Percentiles rank a stretch among this genome's conserved stretches.
phyloP scores from a whole-genome alignment of 768 basidiomycete species.

The Pleurotus tuoliensis region DNA sequence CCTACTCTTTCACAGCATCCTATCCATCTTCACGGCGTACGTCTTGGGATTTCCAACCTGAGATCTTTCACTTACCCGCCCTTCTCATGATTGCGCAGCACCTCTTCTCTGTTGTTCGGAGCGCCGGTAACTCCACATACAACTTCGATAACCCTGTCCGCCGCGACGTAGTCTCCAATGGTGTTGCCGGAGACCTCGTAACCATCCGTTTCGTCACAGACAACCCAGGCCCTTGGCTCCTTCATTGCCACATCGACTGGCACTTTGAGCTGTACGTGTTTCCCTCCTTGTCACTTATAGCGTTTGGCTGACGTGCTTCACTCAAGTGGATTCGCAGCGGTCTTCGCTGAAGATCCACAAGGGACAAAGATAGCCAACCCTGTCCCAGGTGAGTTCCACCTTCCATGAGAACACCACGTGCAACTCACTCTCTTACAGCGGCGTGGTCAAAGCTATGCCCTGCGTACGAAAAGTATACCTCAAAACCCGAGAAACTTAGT shows the following conservation, averaged over 20 bases:
- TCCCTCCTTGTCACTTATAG: not conserved
- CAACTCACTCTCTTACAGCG: not conserved
- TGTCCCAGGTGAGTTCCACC: not conserved
- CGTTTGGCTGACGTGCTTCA: not conserved
- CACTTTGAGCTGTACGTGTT: conserved; percentile 5
- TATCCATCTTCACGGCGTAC: conserved; percentile 38
- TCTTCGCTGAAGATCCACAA: conserved; percentile 7
- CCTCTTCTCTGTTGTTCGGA: conserved; percentile 34
- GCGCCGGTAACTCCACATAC: conserved; percentile 25
- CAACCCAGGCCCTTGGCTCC: conserved; percentile 51
- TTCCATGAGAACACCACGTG: not conserved
- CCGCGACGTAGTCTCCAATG: conserved; percentile 45
- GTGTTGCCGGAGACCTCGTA: conserved; percentile 28
- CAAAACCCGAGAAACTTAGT: conserved; percentile 5
- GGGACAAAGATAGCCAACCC: not conserved
- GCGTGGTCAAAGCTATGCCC: conserved; percentile 6
- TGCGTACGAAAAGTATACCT: not conserved
- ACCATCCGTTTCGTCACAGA: conserved; percentile 56
- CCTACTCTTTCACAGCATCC: conserved; percentile 26
- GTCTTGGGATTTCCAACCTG: conserved; percentile 5
- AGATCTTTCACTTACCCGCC: not conserved
- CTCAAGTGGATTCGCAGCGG: conserved; percentile 3
- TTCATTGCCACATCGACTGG: conserved; percentile 10
- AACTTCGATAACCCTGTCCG: conserved; percentile 46
- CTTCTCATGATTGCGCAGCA: conserved; percentile 22